Percentiles rank a stretch among this genome's conserved stretches.
These are phyloP conservation scores for Cystoderma amianthinum DNA, from an alignment of 768 basidiomycete genomes.

Conservation along the genomic window DNA sequence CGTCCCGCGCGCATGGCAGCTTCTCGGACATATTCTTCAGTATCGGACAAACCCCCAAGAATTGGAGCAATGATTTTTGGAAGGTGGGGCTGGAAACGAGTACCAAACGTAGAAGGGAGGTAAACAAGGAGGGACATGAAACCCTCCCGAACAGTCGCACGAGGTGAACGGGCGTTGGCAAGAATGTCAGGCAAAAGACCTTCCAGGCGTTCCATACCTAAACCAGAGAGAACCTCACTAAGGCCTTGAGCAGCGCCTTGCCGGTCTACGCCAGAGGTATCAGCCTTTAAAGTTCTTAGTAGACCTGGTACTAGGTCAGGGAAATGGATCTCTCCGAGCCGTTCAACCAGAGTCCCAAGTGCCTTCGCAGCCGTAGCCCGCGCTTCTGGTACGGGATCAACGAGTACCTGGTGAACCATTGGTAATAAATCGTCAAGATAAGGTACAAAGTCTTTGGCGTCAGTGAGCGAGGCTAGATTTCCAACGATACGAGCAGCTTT, in stretches of 20 bases:
- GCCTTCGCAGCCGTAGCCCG: conserved; percentile 96
- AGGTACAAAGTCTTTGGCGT: conserved; percentile 89
- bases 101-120: conserved; percentile 92
- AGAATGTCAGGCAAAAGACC: conserved; percentile 92
- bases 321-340: conserved; percentile 91
- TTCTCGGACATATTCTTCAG: conserved; percentile 92
- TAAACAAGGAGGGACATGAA: conserved; percentile 98
- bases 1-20: conserved; percentile 98
- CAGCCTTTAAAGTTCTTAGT: conserved; percentile 81
- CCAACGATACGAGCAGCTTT: conserved; percentile 97
- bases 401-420: conserved; percentile 84
- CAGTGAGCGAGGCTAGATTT: conserved; percentile 88
- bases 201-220: conserved; percentile 97
- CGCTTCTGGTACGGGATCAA: conserved; percentile 97
- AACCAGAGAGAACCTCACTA: conserved; percentile 88
- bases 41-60: conserved; percentile 83
- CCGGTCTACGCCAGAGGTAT: conserved; percentile 91
- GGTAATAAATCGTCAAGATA: conserved; percentile 88
- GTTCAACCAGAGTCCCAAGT: conserved; percentile 92
- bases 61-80: conserved; percentile 93
- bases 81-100: conserved; percentile 92
- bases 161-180: conserved; percentile 81
- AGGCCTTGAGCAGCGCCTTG: conserved; percentile 98
- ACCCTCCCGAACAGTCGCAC: conserved; percentile 91
- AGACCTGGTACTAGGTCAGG: conserved; percentile 92